These are phyloP conservation scores for Melaleuca quinquenervia DNA, from an alignment of 345 rosid species.

Conservation along the genomic window DNA sequence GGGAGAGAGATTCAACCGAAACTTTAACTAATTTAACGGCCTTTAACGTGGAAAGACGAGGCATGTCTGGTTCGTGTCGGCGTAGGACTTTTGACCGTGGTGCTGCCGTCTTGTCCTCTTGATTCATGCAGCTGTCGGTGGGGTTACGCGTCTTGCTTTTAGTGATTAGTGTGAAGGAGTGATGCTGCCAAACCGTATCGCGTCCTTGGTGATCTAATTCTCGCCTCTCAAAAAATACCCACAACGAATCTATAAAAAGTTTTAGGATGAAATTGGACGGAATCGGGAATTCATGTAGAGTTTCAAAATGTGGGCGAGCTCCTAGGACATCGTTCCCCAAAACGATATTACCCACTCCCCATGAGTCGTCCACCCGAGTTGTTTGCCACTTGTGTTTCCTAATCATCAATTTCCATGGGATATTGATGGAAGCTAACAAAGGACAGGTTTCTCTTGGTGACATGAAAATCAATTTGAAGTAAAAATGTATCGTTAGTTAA, in stretches of 20 bases:
- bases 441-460: neutral
- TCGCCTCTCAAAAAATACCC: neutral
- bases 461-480: neutral
- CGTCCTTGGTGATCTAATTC: rapidly evolving
- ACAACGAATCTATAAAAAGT: neutral
- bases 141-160: neutral
- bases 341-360: neutral
- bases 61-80: neutral
- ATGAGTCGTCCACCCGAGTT: rapidly evolving
- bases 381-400: neutral
- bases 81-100: neutral
- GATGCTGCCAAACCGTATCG: neutral
- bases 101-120: neutral
- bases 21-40: neutral
- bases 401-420: neutral
- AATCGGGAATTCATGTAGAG: neutral
- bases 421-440: rapidly evolving
- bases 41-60: neutral
- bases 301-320: rapidly evolving
- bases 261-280: neutral
- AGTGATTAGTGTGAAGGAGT: rapidly evolving
- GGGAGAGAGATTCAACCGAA: neutral
- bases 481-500: neutral
- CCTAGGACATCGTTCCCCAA: rapidly evolving
- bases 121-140: neutral